phyloP scores from a whole-genome alignment of 352 stramenopile genomes.

The Thraustochytrium striatum region DNA sequence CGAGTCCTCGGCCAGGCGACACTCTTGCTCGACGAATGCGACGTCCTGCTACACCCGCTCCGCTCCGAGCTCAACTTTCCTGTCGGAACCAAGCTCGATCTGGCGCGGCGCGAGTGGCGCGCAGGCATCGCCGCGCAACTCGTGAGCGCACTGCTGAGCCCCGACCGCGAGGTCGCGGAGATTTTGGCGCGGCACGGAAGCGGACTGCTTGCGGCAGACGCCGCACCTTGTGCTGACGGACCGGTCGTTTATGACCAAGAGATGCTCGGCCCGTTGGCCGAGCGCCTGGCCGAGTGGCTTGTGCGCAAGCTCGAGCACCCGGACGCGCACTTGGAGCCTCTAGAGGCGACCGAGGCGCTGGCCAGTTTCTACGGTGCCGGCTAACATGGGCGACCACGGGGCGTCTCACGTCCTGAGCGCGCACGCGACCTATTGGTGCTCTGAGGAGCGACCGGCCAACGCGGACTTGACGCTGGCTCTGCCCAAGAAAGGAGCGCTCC shows the following conservation, averaged over 20 bases:
- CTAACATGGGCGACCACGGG: not conserved
- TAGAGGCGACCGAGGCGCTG: not conserved
- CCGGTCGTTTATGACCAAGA: not conserved
- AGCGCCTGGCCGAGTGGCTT: not conserved
- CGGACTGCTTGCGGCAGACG: not conserved
- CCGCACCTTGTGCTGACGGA: slow-evolving; percentile 18
- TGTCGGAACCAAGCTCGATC: not conserved
- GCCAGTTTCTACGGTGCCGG: not conserved
- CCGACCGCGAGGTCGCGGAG: not conserved
- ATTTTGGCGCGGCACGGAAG: not conserved
- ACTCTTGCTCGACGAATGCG: slow-evolving; percentile 16
- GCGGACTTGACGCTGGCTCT: not conserved
- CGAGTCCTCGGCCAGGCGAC: not conserved
- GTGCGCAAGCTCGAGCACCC: not conserved
- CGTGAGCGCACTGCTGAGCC: not conserved
- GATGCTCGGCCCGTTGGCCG: not conserved
- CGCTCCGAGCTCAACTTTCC: slow-evolving; percentile 23
- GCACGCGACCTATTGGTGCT: not conserved
- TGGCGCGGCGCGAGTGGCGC: not conserved
- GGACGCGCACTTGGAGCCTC: not conserved
- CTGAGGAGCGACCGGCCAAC: not conserved
- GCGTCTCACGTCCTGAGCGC: not conserved
- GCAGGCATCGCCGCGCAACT: not conserved
- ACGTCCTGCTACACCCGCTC: not conserved
- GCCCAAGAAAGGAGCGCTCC: not conserved